These are phyloP conservation scores for Cystofilobasidium ferigula DNA, from an alignment of 768 basidiomycete genomes.

Conservation along the genomic window DNA sequence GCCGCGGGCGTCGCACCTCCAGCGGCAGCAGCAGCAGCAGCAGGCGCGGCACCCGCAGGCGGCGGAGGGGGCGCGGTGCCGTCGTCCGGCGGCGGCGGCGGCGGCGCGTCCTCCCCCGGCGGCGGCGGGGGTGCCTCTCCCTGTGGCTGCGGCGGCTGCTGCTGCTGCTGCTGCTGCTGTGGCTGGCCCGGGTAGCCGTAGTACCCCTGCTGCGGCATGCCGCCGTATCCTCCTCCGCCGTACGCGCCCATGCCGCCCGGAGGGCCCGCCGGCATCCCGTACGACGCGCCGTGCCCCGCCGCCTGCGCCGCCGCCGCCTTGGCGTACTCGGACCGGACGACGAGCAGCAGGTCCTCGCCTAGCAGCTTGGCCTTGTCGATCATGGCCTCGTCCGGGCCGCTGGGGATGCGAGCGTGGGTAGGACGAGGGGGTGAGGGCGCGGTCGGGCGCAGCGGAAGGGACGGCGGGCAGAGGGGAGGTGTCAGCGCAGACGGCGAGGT, in stretches of 20 bases:
- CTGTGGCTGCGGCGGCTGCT: slow-evolving; percentile 36
- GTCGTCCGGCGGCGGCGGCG: slow-evolving; percentile 27
- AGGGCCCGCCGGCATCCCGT: slow-evolving; percentile 43
- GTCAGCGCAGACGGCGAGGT: slow-evolving; percentile 27
- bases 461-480: neutral
- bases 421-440: too few relatives aligned
- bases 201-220: slow-evolving; percentile 6
- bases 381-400: slow-evolving; percentile 77
- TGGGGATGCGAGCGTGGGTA: slow-evolving; percentile 28
- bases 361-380: slow-evolving; percentile 75
- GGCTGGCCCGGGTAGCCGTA: neutral
- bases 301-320: slow-evolving; percentile 67
- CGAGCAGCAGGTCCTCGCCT: slow-evolving; percentile 76
- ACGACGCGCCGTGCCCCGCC: slow-evolving; percentile 53
- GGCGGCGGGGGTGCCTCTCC: slow-evolving; percentile 33
- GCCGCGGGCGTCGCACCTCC: slow-evolving; percentile 28
- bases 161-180: slow-evolving; percentile 3
- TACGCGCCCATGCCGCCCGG: neutral
- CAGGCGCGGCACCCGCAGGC: slow-evolving; percentile 24
- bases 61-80: neutral
- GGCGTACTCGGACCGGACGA: slow-evolving; percentile 76
- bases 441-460: neutral
- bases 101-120: slow-evolving; percentile 27
- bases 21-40: slow-evolving; percentile 18
- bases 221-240: neutral